phyloP scores from a whole-genome alignment of 352 stramenopile genomes.

The Phytopythium helicoides region DNA sequence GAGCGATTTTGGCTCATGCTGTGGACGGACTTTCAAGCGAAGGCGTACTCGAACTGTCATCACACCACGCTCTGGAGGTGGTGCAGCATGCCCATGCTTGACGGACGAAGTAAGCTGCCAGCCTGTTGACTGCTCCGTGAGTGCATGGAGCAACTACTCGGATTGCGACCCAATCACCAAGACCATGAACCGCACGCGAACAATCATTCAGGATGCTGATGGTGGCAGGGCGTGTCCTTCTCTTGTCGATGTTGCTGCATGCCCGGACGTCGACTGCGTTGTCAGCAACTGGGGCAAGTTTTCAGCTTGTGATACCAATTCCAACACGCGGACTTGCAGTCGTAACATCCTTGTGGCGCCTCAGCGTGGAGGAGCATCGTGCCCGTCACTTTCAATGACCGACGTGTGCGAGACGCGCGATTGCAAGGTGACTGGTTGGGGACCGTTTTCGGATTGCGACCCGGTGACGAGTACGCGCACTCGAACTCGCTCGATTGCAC shows the following conservation, averaged over 20 bases:
- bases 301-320: slow-evolving; percentile 26
- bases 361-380: slow-evolving; percentile 34
- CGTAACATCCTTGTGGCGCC: slow-evolving; percentile 36
- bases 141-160: slow-evolving; percentile 42
- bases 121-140: slow-evolving; percentile 44
- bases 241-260: slow-evolving; percentile 27
- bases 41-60: slow-evolving; percentile 37
- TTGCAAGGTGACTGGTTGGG: slow-evolving; percentile 60
- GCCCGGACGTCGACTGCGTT: slow-evolving; percentile 45
- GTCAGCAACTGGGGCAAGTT: slow-evolving; percentile 47
- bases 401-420: slow-evolving; percentile 34
- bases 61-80: slow-evolving; percentile 23
- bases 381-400: slow-evolving; percentile 28
- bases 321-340: slow-evolving; percentile 22
- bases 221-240: slow-evolving; percentile 40
- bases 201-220: slow-evolving; percentile 20
- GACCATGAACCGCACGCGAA: slow-evolving; percentile 36
- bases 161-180: slow-evolving; percentile 25
- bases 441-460: slow-evolving; percentile 36
- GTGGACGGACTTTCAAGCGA: slow-evolving; percentile 24
- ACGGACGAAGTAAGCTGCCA: slow-evolving; percentile 33
- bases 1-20: slow-evolving; percentile 35
- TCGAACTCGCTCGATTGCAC: slow-evolving; percentile 32
- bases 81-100: slow-evolving; percentile 31
- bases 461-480: slow-evolving; percentile 25